Conservation (phyloP, 1,284 basidiomycete species). For the Omphalotus olearius region DNA sequence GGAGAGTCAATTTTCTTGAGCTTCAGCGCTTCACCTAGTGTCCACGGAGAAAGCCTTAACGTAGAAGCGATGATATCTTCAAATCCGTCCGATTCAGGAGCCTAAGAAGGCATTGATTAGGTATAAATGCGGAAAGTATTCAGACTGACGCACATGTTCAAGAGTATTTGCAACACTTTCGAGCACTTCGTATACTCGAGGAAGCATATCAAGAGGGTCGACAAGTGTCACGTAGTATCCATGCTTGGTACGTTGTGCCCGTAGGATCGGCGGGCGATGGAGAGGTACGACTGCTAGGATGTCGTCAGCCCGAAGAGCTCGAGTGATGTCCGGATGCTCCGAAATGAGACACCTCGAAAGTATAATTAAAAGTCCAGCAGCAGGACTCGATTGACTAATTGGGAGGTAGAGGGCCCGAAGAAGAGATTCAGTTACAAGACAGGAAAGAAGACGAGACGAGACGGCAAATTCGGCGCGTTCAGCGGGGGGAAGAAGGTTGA, state of each 20-base stretch:
- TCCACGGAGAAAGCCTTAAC: conserved; percentile 30
- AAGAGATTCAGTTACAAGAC: conserved; percentile 41
- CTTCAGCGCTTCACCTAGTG: conserved; percentile 23
- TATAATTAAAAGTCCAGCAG: conserved; percentile 33
- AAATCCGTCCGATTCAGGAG: conserved; percentile 18
- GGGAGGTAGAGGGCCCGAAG: conserved; percentile 37
- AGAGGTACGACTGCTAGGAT: conserved; percentile 37
- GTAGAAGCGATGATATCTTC: conserved; percentile 24
- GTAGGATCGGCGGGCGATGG: conserved; percentile 32
- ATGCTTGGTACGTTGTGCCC: conserved; percentile 22
- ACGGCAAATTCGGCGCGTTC: conserved; percentile 41
- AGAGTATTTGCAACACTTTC: conserved; percentile 2
- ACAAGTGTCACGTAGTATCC: conserved; percentile 35
- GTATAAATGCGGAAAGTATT: neutral
- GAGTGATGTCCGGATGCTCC: conserved; percentile 24
- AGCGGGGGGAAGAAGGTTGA: conserved; percentile 23
- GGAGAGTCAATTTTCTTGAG: conserved; percentile 29
- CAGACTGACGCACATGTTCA: neutral
- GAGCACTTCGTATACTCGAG: conserved; percentile 32
- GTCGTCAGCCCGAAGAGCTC: conserved; percentile 27
- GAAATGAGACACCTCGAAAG: conserved; percentile 30
- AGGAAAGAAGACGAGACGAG: conserved; percentile 40
- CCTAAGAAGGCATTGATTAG: conserved; percentile 6
- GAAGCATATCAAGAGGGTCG: conserved; percentile 46
- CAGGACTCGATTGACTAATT: conserved; percentile 15